Evolutionary conservation across 2,329 filamentous ascomycete genomes (phyloP).

Genomic region (Emergomyces pasteurianus): DNA sequence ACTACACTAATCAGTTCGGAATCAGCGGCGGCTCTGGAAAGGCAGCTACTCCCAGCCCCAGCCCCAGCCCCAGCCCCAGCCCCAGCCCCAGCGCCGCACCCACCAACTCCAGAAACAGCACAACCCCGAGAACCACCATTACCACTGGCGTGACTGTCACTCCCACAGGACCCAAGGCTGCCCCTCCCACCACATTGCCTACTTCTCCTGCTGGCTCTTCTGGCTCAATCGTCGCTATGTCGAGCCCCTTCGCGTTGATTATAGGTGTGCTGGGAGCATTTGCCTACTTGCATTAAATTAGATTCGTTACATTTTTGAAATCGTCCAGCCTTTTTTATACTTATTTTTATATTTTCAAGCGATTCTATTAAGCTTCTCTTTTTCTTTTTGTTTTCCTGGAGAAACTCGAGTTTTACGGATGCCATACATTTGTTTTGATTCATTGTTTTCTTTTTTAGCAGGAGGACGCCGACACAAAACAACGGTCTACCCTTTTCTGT

Average conservation of each 20-base stretch:
- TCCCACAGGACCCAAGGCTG: constrained; percentile 11
- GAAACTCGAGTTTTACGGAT: too few species aligned
- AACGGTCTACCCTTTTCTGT: background rate
- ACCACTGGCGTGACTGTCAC: constrained; percentile 13
- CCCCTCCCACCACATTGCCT: constrained; percentile 10
- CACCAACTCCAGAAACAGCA: constrained; percentile 34
- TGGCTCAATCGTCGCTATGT: constrained; percentile 14
- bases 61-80: constrained; percentile 2
- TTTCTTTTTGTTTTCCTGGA: background rate
- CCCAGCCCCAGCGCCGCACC: constrained; percentile 11
- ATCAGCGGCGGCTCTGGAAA: constrained; percentile 27
- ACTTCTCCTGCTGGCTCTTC: constrained; percentile 11
- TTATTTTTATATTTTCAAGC: background rate
- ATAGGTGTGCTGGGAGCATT: constrained; percentile 24
- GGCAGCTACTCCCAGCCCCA: constrained; percentile 1
- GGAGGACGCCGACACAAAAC: too few species aligned
- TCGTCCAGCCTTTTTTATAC: background rate
- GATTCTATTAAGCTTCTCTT: background rate
- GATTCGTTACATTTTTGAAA: background rate
- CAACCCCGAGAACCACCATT: constrained; percentile 13
- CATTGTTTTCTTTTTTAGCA: too few species aligned
- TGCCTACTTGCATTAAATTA: constrained; percentile 18
- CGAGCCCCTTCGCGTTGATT: constrained; percentile 21
- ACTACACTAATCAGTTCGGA: constrained; percentile 45
- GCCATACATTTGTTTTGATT: too few species aligned